These are phyloP conservation scores for Rhodotorula sp. DNA, from an alignment of 1,284 basidiomycete species.

Conservation along the genomic window DNA sequence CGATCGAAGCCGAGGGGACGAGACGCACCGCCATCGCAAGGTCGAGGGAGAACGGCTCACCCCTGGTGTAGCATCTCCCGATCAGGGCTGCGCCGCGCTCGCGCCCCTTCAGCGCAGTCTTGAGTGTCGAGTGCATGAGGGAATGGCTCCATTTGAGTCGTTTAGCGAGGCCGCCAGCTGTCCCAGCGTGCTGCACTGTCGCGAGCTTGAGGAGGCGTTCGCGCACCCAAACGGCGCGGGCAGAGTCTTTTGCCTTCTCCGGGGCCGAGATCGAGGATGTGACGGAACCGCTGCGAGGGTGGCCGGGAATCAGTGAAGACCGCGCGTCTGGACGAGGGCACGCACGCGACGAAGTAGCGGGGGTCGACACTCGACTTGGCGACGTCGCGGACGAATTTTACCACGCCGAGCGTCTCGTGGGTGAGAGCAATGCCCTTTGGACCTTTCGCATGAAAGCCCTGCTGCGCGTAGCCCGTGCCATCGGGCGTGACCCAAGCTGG, in stretches of 20 bases:
- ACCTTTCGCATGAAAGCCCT: not conserved
- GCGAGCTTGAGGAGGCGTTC: not conserved
- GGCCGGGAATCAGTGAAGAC: too few species aligned
- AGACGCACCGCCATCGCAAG: constrained; percentile 42
- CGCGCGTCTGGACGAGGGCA: not conserved
- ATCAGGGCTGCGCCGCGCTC: constrained; percentile 18
- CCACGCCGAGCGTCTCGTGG: constrained; percentile 18
- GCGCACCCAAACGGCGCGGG: not conserved
- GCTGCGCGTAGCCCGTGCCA: constrained; percentile 17
- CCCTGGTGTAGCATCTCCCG: constrained; percentile 11
- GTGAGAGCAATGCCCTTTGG: not conserved
- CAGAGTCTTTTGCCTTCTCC: not conserved
- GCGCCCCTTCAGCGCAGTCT: not conserved
- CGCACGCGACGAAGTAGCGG: not conserved
- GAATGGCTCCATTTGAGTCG: not conserved
- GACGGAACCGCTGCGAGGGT: not conserved
- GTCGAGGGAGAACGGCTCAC: constrained; percentile 22
- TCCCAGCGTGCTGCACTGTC: too few species aligned
- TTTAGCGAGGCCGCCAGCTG: not conserved
- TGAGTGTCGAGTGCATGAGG: not conserved
- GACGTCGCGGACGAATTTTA: not conserved
- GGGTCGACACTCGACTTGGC: not conserved
- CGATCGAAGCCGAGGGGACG: too few species aligned
- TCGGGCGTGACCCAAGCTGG: constrained; percentile 1
- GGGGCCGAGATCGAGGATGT: not conserved